These are phyloP conservation scores for Diplodia mutila DNA, from an alignment of 2,329 filamentous ascomycete species.

Conservation along the genomic window DNA sequence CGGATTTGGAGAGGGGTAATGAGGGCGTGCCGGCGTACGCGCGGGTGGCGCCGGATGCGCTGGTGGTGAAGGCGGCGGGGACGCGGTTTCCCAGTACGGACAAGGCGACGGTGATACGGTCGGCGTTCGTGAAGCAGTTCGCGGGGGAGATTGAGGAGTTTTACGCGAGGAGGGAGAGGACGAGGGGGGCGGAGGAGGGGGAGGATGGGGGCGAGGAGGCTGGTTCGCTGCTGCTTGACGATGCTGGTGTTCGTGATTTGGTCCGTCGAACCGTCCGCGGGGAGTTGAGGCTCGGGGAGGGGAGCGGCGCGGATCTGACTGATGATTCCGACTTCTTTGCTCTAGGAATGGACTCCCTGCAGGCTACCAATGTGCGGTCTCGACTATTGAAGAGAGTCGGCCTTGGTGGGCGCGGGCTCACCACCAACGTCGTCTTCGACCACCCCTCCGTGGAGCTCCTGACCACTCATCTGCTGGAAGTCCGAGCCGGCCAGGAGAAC, in stretches of 20 bases:
- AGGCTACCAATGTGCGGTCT: constrained; percentile 61
- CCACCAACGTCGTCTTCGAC: constrained; percentile 62
- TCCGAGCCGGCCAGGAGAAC: constrained; percentile 41
- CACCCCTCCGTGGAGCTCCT: constrained; percentile 53
- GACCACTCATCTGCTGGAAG: constrained; percentile 44
- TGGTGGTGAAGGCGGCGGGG: neutral
- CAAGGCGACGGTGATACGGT: constrained; percentile 56
- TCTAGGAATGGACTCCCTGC: constrained; percentile 61
- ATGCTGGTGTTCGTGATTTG: constrained; percentile 17
- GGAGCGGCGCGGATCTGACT: constrained; percentile 56
- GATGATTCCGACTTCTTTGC: constrained; percentile 59
- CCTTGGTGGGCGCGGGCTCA: constrained; percentile 49
- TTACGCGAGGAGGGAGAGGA: constrained; percentile 38
- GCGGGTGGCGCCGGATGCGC: neutral
- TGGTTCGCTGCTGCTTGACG: constrained; percentile 26
- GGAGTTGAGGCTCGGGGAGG: constrained; percentile 29
- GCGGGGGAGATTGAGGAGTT: constrained; percentile 48
- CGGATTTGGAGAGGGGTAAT: constrained; percentile 2
- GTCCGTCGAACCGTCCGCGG: constrained; percentile 9
- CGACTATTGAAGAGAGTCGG: constrained; percentile 55
- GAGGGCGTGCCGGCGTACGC: constrained; percentile 9
- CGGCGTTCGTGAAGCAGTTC: constrained; percentile 54
- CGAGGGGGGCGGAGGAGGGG: constrained; percentile 1
- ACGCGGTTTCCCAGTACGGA: constrained; percentile 7
- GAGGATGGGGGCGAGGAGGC: too few species aligned